phyloP scores from a whole-genome alignment of 306 rosid genomes.

The Urtica urens region DNA sequence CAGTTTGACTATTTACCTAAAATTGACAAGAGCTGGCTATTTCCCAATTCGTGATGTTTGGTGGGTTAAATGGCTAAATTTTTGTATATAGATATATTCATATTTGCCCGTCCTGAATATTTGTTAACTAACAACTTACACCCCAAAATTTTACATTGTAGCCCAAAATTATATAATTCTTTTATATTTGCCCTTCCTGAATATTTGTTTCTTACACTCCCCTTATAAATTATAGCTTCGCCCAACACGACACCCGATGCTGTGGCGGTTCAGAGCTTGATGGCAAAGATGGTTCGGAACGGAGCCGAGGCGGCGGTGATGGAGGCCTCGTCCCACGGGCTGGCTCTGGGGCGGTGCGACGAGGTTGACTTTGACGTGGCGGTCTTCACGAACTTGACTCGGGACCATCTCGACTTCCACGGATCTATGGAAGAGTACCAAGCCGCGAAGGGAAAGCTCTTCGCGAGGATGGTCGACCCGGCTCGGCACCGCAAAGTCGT shows the following conservation, averaged over 20 bases:
- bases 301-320: slow-evolving; percentile 79
- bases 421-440: slow-evolving; percentile 44
- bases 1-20: too few relatives aligned
- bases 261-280: slow-evolving; percentile 70
- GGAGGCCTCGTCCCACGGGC: slow-evolving; percentile 56
- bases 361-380: slow-evolving; percentile 93
- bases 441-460: slow-evolving; percentile 53
- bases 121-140: too few relatives aligned
- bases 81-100: too few relatives aligned
- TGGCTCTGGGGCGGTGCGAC: slow-evolving; percentile 49
- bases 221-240: too few relatives aligned
- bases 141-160: too few relatives aligned
- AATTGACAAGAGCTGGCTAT: too few relatives aligned
- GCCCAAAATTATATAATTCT: too few relatives aligned
- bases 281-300: slow-evolving; percentile 92
- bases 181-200: too few relatives aligned
- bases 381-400: slow-evolving; percentile 61
- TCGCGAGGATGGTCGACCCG: slow-evolving; percentile 75
- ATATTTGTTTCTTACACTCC: too few relatives aligned
- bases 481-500: slow-evolving; percentile 81
- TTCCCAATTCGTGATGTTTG: too few relatives aligned
- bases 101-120: too few relatives aligned
- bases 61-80: too few relatives aligned
- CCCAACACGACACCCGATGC: slow-evolving; percentile 42
- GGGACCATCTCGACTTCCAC: slow-evolving; percentile 43